Evolutionary conservation across 2,329 filamentous ascomycete species (phyloP).

Genomic region (Triangularia setosa): DNA sequence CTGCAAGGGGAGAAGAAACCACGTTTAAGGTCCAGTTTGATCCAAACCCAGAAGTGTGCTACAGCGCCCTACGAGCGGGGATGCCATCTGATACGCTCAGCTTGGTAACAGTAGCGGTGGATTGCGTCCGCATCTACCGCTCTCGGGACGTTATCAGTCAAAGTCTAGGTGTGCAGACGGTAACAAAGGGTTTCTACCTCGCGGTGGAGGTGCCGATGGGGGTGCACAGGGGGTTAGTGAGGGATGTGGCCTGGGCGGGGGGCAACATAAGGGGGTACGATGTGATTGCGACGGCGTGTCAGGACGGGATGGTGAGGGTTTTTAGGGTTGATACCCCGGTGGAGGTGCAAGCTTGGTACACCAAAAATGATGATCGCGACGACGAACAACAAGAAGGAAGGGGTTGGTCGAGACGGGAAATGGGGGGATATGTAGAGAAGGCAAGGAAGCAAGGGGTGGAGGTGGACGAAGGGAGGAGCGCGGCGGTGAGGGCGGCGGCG

Average conservation of each 20-base stretch:
- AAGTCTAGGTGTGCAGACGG: slow-evolving; percentile 50
- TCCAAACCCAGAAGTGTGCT: slow-evolving; percentile 78
- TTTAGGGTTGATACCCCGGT: slow-evolving; percentile 69
- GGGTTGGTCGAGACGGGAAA: background rate
- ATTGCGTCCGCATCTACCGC: slow-evolving; percentile 76
- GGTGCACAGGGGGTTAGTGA: slow-evolving; percentile 67
- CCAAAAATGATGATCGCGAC: slow-evolving; percentile 39
- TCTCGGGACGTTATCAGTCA: slow-evolving; percentile 58
- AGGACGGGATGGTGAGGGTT: slow-evolving; percentile 86
- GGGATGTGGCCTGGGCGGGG: slow-evolving; percentile 89
- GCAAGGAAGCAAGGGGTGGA: background rate
- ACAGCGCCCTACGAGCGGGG: slow-evolving; percentile 73
- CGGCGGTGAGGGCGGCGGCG: background rate
- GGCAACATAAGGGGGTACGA: slow-evolving; percentile 89
- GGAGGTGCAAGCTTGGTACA: slow-evolving; percentile 17
- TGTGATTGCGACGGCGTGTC: slow-evolving; percentile 84
- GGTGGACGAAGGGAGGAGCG: background rate
- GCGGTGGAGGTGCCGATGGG: slow-evolving; percentile 67
- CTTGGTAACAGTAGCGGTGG: slow-evolving; percentile 82
- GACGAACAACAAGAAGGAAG: background rate
- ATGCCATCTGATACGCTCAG: slow-evolving; percentile 74
- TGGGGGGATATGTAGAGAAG: background rate
- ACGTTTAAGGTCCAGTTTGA: slow-evolving; percentile 85
- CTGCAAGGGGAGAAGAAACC: slow-evolving; percentile 77
- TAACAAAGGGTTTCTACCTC: slow-evolving; percentile 76